Base-by-base conservation (phyloP, 345 rosid genomes). In the Clausena lansium region DNA sequence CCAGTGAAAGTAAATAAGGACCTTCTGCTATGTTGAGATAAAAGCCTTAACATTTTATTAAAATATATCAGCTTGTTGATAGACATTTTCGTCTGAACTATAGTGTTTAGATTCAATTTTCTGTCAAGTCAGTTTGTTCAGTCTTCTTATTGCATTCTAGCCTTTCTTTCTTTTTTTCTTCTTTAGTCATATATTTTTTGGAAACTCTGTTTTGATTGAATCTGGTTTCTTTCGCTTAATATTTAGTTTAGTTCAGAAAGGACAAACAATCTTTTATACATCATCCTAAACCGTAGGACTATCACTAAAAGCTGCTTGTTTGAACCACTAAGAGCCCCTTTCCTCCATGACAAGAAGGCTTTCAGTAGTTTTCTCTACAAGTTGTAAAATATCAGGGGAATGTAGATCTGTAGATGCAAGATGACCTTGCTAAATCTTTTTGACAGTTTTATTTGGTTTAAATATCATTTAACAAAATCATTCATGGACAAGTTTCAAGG, bases 261-360 rank as follows among this genome's bases (percentile, higher is more conserved):
- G 68, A 60, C 38, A 20, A 69, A 11, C 24, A 32, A 68, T 17
- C 30, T 75, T 62, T 35, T 10, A 9, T 38, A 19, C 52, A 6
- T 50, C n/a, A 20, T n/a, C 10, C 27, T 4, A 64, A 38, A 60
- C 38, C 15, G 55, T 50, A 50, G n/a, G 41, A 38, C 52, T 39
- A 41, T 71, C 39, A 32, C 25, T 45, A 45, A 61, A 72, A 75
- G 74, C 76, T 25, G 35, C 41, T 75, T 71, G 73, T 70, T 66
- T 41, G 67, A 73, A 62, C 39, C 36, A 30, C 27, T 7, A 36
- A 9, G 39, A 57, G 5, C 20, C 65, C 66, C 38, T 47, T 62
- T 36, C 35, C 35, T 74, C 38, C 61, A 15, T 39, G 50, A 27
- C 30, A 30, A 30, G 32, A 65, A 27, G 32, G 59, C 30, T 30